A percentile compares a stretch with the other conserved stretches of the same genome.
Conservation (phyloP, 2,329 filamentous ascomycete genomes). For the Colletotrichum sp. region DNA sequence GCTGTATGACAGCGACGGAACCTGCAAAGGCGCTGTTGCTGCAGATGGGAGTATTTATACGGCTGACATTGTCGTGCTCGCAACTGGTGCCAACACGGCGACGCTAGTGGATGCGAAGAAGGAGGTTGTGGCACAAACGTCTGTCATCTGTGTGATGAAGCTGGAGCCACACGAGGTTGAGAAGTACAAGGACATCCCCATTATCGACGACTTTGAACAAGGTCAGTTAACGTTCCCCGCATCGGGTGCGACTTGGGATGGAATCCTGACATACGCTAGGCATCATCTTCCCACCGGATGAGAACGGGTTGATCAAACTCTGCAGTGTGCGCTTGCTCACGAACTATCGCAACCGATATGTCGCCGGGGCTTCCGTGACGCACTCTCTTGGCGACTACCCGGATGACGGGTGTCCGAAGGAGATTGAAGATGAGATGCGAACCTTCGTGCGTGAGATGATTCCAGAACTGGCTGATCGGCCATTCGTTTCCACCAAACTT, state of each 20-base stretch:
- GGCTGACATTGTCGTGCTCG: conserved; percentile 67
- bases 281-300: conserved; percentile 61
- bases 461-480: conserved; percentile 51
- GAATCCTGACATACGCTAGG: conserved; percentile 25
- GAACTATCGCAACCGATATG: conserved; percentile 38
- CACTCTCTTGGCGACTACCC: conserved; percentile 27
- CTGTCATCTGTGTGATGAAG: conserved; percentile 66
- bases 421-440: conserved; percentile 59
- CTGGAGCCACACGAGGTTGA: conserved; percentile 63
- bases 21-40: conserved; percentile 53
- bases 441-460: conserved; percentile 54
- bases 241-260: neutral
- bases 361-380: conserved; percentile 22
- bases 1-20: conserved; percentile 26
- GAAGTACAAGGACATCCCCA: conserved; percentile 46
- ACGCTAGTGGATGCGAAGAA: conserved; percentile 67
- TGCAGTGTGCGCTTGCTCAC: conserved; percentile 60
- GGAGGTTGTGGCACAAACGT: conserved; percentile 67
- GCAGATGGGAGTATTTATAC: conserved; percentile 48
- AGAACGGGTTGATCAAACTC: conserved; percentile 53
- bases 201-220: conserved; percentile 33
- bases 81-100: conserved; percentile 71
- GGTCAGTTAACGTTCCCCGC: neutral
- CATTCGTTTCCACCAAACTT: conserved; percentile 52
- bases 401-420: conserved; percentile 45